Base-by-base conservation (phyloP, 345 rosid genomes). In the Reutealis trisperma region DNA sequence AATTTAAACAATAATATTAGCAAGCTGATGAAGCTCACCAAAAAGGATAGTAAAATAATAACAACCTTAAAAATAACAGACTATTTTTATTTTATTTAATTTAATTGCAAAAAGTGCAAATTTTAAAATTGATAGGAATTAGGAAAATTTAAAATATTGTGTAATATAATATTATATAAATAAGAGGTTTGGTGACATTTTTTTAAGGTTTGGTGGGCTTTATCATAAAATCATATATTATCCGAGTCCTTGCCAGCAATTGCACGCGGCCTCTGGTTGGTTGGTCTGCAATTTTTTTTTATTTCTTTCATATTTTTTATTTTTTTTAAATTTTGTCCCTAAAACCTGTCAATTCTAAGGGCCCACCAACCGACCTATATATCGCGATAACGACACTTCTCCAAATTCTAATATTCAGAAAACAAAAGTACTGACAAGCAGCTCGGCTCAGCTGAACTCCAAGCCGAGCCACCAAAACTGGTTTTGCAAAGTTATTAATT, bases 191-290 rank as follows among this genome's bases (percentile, higher is more conserved):
- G 83, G 75, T 57, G 79, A 77, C 79, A 54, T 73, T 54, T 70
- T 73, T 54, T 70, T 70, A 70, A 70, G 62, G 74, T 70, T 70
- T 71, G 74, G 74, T 71, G 74, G 49, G 44, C 22, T 18, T 21
- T 19, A 21, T 55, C 14, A 57, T 55, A 75, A 74, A 51, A 30
- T 54, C 47, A 70, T 71, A 82, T 81, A 81, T 14, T 78, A 42
- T 79, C 41, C 41, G 44, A 54, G 66, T 34, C 78, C 63, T 67
- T 81, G 73, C 77, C 86, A 72, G 85, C 86, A 78, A 78, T 10
- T 14, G 83, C 92, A 85, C 86, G 86, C 89, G 87, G 71, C 71
- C 76, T 75, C 87, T 83, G 81, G 86, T 87, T 90, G 91, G 91
- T 83, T 79, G 87, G 87, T 76, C 87, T 65, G 78, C 81, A 70